These are phyloP conservation scores for Nakazawaea wickerhamii DNA, from an alignment of 805 yeast species.

Conservation along the genomic window DNA sequence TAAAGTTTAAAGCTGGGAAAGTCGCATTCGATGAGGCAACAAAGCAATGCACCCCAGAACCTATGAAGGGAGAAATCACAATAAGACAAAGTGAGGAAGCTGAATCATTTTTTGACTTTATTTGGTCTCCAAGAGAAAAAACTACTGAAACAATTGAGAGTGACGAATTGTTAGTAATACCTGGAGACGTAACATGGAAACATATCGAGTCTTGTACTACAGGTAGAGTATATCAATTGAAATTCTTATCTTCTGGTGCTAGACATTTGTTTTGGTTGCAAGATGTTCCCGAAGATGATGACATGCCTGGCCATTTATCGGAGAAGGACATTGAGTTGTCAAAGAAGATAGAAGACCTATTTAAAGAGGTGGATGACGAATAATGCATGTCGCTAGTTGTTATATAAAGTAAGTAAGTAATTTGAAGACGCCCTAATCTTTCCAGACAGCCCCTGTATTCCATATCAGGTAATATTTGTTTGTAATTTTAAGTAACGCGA, in stretches of 20 bases:
- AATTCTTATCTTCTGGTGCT: constrained; percentile 31
- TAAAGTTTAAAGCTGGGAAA: constrained; percentile 72
- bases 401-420: neutral
- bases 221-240: constrained; percentile 59
- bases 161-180: constrained; percentile 68
- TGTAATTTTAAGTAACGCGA: neutral
- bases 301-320: constrained; percentile 50
- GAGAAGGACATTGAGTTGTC: constrained; percentile 49
- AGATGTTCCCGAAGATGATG: constrained; percentile 59
- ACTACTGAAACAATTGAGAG: constrained; percentile 38
- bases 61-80: constrained; percentile 60
- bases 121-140: constrained; percentile 65
- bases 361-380: constrained; percentile 35
- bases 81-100: constrained; percentile 63
- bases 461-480: neutral
- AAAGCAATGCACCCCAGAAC: constrained; percentile 62
- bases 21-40: constrained; percentile 60
- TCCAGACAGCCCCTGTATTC: neutral
- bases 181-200: constrained; percentile 81
- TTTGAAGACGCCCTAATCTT: neutral
- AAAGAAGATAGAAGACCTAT: constrained; percentile 41
- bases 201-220: constrained; percentile 63
- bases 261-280: constrained; percentile 70
- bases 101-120: constrained; percentile 62
- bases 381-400: constrained; percentile 26